A percentile compares a stretch with the other conserved stretches of the same genome.
phyloP scores from a whole-genome alignment of 805 yeast genomes.

The Candida caryicola region DNA sequence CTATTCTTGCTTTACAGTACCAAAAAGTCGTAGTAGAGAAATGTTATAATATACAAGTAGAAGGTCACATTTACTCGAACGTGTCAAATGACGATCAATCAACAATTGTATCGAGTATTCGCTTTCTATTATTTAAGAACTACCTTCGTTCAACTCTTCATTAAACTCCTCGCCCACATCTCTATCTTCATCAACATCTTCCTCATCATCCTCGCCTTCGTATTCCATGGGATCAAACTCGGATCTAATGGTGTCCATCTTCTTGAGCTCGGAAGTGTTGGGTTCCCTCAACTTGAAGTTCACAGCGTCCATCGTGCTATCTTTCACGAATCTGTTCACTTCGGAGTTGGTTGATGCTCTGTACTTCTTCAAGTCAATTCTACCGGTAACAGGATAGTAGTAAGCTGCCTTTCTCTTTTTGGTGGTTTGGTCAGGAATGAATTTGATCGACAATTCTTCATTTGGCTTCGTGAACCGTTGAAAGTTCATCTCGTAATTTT shows the following conservation, averaged over 20 bases:
- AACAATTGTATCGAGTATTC: too few species aligned
- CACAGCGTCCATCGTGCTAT: constrained; percentile 58
- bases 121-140: too few species aligned
- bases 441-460: constrained; percentile 69
- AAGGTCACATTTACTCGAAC: too few species aligned
- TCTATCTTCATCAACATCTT: constrained; percentile 31
- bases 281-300: constrained; percentile 68
- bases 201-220: constrained; percentile 55
- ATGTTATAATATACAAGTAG: too few species aligned
- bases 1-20: too few species aligned
- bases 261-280: constrained; percentile 62
- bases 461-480: constrained; percentile 43
- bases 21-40: too few species aligned
- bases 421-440: constrained; percentile 35
- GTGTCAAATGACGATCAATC: too few species aligned
- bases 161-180: constrained; percentile 14
- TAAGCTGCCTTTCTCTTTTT: constrained; percentile 56
- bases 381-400: constrained; percentile 76
- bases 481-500: constrained; percentile 77
- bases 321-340: constrained; percentile 53
- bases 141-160: constrained; percentile 2
- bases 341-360: constrained; percentile 62
- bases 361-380: constrained; percentile 79
- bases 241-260: constrained; percentile 66
- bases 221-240: constrained; percentile 78